A percentile compares a stretch with the other conserved stretches of the same genome.
phyloP scores from a whole-genome alignment of 2,329 filamentous ascomycete species.

The Fusarium sp. region DNA sequence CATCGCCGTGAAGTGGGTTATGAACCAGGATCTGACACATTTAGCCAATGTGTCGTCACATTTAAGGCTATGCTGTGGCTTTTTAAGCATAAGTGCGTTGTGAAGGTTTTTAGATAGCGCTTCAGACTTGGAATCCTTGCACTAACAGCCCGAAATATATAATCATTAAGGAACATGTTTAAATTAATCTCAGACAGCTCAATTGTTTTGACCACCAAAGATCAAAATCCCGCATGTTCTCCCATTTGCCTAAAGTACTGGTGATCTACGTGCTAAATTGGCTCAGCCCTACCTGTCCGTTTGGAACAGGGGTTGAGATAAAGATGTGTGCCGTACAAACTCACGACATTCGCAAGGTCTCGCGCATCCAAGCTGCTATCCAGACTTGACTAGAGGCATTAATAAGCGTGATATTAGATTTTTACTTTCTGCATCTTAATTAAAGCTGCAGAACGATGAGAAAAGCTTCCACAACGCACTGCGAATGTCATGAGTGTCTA shows the following conservation, averaged over 20 bases:
- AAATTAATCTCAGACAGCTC: not conserved
- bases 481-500: no score
- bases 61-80: not conserved
- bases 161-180: no score
- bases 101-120: not conserved
- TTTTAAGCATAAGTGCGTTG: not conserved
- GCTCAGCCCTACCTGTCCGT: not conserved
- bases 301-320: not conserved
- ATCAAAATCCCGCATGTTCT: not conserved
- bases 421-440: not conserved
- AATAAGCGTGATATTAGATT: not conserved
- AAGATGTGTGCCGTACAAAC: not conserved
- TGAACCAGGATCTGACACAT: not conserved
- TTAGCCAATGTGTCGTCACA: not conserved
- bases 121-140: not conserved
- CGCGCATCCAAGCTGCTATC: not conserved
- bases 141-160: no score
- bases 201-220: fast-evolving
- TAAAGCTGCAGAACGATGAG: no score
- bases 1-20: not conserved
- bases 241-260: fast-evolving
- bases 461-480: no score
- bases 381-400: not conserved
- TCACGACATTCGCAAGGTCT: not conserved
- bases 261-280: not conserved